Conservation (phyloP, 169 alveolate genomes). For the Plasmodium vivax region DNA sequence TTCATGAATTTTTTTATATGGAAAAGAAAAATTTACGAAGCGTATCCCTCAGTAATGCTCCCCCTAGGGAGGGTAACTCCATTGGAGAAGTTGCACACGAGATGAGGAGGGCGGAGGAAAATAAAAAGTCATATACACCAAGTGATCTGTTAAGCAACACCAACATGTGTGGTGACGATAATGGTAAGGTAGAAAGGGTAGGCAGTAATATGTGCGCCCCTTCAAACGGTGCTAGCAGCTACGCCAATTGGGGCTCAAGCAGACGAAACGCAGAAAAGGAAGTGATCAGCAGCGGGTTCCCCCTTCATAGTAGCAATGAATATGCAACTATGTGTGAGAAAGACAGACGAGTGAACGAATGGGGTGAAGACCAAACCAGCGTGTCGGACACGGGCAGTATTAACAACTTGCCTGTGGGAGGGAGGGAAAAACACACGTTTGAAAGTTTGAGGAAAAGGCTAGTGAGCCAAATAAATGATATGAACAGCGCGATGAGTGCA, state of each 20-base stretch:
- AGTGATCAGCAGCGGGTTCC: not conserved
- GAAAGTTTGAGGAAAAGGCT: constrained; percentile 13
- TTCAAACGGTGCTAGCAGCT: not conserved
- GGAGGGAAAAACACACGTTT: constrained; percentile 6
- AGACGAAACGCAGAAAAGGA: not conserved
- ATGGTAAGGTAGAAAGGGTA: not conserved
- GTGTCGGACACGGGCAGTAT: not conserved
- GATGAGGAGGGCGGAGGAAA: not conserved
- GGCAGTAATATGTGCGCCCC: not conserved
- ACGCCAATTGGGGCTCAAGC: not conserved
- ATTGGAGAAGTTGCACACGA: not conserved
- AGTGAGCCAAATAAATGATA: constrained; percentile 14
- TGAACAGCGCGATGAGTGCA: constrained; percentile 18
- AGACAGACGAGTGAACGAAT: not conserved
- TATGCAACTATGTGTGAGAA: not conserved
- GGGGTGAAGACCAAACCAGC: constrained; percentile 14
- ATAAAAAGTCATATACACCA: not conserved
- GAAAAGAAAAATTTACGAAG: constrained; percentile 33
- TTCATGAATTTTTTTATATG: constrained; percentile 55
- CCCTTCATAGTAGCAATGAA: not conserved
- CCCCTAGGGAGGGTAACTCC: not conserved
- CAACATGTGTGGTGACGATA: not conserved
- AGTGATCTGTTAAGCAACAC: not conserved
- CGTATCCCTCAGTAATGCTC: not conserved
- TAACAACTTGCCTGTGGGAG: not conserved